Percentiles rank a stretch among this genome's conserved stretches.
Evolutionary conservation across 345 rosid species (phyloP).

Genomic region (Aquilaria yunnanensis): DNA sequence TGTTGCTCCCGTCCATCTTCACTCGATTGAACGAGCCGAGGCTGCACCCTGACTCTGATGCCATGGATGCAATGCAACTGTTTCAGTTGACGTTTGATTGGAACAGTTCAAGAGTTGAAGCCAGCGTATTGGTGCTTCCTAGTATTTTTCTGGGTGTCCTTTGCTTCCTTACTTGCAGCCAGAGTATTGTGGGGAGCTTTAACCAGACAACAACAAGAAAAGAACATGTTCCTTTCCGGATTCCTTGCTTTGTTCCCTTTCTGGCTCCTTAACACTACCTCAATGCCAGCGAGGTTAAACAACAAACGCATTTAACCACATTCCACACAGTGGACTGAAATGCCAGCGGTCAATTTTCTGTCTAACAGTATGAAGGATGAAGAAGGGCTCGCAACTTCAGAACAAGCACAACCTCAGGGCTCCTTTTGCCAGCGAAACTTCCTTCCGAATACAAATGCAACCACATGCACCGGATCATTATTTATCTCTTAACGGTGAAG

Average conservation of each 20-base stretch:
- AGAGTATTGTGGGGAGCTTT: not conserved
- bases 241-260: slow-evolving; percentile 18
- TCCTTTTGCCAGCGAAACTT: too few species aligned
- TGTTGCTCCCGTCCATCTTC: slow-evolving; percentile 49
- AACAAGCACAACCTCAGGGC: too few species aligned
- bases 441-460: too few species aligned
- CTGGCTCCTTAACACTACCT: not conserved
- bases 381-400: too few species aligned
- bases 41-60: slow-evolving; percentile 9
- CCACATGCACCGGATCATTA: too few species aligned
- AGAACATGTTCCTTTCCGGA: slow-evolving; percentile 15
- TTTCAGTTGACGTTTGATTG: slow-evolving; percentile 10
- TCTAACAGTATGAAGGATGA: too few species aligned
- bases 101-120: not conserved
- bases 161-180: slow-evolving; percentile 18
- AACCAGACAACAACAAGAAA: slow-evolving; percentile 19
- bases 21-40: slow-evolving; percentile 17
- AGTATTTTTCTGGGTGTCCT: not conserved
- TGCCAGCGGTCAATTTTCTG: too few species aligned
- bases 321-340: too few species aligned
- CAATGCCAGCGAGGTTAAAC: too few species aligned
- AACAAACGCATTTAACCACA: too few species aligned
- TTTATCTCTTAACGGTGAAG: too few species aligned
- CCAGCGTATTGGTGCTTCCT: slow-evolving; percentile 11
- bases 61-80: not conserved